Conservation (phyloP, 2,329 filamentous ascomycete genomes). For the Elsinoe batatas region DNA sequence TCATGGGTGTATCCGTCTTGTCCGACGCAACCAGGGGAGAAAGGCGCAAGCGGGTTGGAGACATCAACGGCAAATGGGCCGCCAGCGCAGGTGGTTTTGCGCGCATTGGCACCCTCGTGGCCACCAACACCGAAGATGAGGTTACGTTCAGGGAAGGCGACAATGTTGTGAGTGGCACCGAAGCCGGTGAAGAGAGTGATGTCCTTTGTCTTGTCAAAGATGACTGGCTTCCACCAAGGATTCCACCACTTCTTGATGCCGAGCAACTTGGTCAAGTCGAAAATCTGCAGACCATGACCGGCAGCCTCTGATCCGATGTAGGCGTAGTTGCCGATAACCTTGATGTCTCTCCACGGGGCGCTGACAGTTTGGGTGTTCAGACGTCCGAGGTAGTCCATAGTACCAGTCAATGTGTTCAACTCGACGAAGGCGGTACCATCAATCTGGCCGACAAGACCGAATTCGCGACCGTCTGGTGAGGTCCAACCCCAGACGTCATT, state of each 20-base stretch:
- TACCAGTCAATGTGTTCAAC: conserved; percentile 37
- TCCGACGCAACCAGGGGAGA: conserved; percentile 40
- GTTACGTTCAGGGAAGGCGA: conserved; percentile 41
- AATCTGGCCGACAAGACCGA: conserved; percentile 44
- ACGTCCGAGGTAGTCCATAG: conserved; percentile 43
- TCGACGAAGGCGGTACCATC: conserved; percentile 48
- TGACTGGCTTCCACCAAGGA: conserved; percentile 27
- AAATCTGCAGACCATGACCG: conserved; percentile 51
- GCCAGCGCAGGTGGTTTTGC: conserved; percentile 35
- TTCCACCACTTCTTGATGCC: conserved; percentile 29
- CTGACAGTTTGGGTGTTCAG: conserved; percentile 39
- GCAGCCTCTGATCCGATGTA: conserved; percentile 37
- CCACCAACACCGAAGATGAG: conserved; percentile 36
- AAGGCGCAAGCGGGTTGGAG: conserved; percentile 41
- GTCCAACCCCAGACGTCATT: conserved; percentile 46
- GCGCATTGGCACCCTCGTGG: conserved; percentile 26
- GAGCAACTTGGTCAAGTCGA: conserved; percentile 51
- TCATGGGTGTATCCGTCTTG: conserved; percentile 49
- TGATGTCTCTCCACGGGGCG: conserved; percentile 45
- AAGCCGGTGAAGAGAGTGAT: conserved; percentile 34
- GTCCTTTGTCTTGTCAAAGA: conserved; percentile 35
- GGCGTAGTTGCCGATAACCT: conserved; percentile 34
- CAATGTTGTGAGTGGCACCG: conserved; percentile 45
- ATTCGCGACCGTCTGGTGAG: conserved; percentile 44
- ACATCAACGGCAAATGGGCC: conserved; percentile 47